Conservation (phyloP, 352 stramenopile species). For the Phytophthora tubulina region DNA sequence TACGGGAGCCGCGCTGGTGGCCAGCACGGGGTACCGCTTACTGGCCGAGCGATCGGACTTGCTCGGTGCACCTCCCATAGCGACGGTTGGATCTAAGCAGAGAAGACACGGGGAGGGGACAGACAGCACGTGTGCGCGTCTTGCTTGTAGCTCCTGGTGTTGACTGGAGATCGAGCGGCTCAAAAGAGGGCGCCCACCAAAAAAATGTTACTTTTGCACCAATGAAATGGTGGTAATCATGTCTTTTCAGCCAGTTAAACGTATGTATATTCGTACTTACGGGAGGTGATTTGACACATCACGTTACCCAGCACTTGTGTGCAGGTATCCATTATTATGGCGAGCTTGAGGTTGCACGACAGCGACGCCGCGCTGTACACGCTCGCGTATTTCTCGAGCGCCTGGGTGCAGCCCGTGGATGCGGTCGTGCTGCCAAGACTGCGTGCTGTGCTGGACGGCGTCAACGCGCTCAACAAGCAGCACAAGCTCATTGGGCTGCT, state of each 20-base stretch:
- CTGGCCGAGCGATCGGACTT: constrained; percentile 32
- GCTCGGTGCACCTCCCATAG: constrained; percentile 67
- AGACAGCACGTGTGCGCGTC: constrained; percentile 21
- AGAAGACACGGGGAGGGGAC: constrained; percentile 27
- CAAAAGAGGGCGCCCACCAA: constrained; percentile 15
- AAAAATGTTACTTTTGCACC: constrained; percentile 22
- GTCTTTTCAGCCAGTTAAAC: constrained; percentile 5
- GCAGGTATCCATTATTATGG: constrained; percentile 11
- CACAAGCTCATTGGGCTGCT: constrained; percentile 35
- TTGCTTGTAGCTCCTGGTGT: constrained; percentile 27
- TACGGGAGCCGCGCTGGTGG: constrained; percentile 70
- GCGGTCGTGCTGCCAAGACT: constrained; percentile 39
- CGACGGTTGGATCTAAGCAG: constrained; percentile 15
- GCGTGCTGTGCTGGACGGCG: constrained; percentile 6
- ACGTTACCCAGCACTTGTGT: not conserved
- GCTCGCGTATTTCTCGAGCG: constrained; percentile 55
- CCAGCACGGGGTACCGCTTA: constrained; percentile 67
- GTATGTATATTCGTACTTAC: constrained; percentile 24
- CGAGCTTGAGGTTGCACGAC: constrained; percentile 23
- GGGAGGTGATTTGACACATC: constrained; percentile 21
- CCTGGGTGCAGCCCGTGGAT: constrained; percentile 53
- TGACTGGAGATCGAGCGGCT: constrained; percentile 49
- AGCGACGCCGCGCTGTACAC: constrained; percentile 46
- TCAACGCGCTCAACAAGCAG: constrained; percentile 17
- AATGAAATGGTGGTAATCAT: constrained; percentile 1